Conservation (phyloP, 768 basidiomycete genomes). For the Pisolithus marmoratus region DNA sequence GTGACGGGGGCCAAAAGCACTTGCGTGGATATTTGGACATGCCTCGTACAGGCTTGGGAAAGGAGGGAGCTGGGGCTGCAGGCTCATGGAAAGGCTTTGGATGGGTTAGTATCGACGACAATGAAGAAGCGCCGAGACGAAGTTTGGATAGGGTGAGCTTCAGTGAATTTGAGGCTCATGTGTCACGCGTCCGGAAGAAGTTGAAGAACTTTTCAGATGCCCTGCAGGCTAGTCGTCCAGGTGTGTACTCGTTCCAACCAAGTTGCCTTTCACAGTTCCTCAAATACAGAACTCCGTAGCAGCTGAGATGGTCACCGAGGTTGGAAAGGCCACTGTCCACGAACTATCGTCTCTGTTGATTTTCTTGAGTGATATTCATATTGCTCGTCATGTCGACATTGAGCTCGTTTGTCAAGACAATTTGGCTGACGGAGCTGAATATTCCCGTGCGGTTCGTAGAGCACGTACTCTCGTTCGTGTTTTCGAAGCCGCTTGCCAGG, state of each 20-base stretch:
- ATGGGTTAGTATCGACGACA: conserved; percentile 35
- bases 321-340: conserved; percentile 30
- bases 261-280: not conserved
- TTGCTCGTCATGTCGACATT: conserved; percentile 49
- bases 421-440: conserved; percentile 31
- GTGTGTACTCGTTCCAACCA: conserved; percentile 7
- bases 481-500: conserved; percentile 44
- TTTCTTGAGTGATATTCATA: conserved; percentile 42
- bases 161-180: conserved; percentile 26
- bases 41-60: conserved; percentile 33
- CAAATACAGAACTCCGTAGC: not conserved
- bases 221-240: conserved; percentile 15
- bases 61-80: conserved; percentile 46
- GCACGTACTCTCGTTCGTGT: conserved; percentile 43
- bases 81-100: conserved; percentile 53
- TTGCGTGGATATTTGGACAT: conserved; percentile 33
- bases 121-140: conserved; percentile 25
- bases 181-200: conserved; percentile 24
- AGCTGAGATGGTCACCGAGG: conserved; percentile 19
- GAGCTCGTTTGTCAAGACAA: conserved; percentile 33
- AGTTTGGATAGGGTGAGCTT: conserved; percentile 27
- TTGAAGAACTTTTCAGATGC: conserved; percentile 16
- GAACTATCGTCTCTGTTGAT: conserved; percentile 37
- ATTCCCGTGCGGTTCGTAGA: conserved; percentile 37
- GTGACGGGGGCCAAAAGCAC: conserved; percentile 25